Percentiles rank a stretch among this genome's conserved stretches.
phyloP scores from a whole-genome alignment of 176 grass and related monocot species.

The Tillandsia fasciculata region DNA sequence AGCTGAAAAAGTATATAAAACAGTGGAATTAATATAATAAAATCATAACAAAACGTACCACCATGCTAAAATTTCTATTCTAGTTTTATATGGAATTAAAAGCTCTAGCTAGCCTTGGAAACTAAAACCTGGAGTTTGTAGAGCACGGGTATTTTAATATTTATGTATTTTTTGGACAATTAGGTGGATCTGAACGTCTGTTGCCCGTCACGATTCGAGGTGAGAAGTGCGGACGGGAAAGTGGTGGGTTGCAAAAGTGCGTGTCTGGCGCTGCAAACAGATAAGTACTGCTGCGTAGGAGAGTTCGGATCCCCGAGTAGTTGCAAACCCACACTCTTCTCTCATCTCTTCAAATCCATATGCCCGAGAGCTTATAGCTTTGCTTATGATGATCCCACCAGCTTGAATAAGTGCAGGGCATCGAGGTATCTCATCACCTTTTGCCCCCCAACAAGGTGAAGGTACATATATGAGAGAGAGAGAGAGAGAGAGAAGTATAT shows the following conservation, averaged over 20 bases:
- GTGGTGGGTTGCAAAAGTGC: conserved; percentile 73
- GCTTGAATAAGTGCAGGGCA: conserved; percentile 76
- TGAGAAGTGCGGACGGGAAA: conserved; percentile 41
- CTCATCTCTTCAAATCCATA: conserved; percentile 84
- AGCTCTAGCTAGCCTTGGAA: no score
- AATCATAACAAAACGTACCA: no score
- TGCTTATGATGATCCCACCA: conserved; percentile 58
- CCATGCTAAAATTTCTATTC: no score
- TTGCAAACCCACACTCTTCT: conserved; percentile 67
- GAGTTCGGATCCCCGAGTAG: conserved; percentile 37
- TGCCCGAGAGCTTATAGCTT: conserved; percentile 86
- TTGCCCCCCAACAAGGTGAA: conserved; percentile 39
- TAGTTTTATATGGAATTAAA: no score
- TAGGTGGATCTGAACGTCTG: conserved; percentile 53
- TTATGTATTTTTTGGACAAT: no score
- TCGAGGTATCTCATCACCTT: conserved; percentile 78
- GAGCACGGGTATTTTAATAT: no score
- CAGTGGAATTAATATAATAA: no score
- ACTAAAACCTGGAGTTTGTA: no score
- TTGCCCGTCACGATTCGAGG: conserved; percentile 71
- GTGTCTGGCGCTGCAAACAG: conserved; percentile 48
- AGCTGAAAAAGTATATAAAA: no score
- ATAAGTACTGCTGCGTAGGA: conserved; percentile 81
- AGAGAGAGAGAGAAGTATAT: background rate
- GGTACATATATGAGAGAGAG: background rate